Conservation (phyloP, 306 rosid species). For the Acacia acuminata region DNA sequence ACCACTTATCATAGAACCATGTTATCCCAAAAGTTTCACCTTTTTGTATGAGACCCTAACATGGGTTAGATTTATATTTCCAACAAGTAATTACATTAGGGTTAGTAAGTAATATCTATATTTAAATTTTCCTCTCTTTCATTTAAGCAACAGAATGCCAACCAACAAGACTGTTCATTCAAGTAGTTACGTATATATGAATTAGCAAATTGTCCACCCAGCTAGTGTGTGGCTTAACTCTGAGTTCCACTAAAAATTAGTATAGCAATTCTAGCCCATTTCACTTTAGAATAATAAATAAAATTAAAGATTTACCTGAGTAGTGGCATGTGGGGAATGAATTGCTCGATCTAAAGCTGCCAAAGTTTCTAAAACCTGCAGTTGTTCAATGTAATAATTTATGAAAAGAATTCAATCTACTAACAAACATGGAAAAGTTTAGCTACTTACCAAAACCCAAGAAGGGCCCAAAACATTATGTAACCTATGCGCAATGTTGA, state of each 20-base stretch:
- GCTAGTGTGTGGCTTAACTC: constrained; percentile 13
- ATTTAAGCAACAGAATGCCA: constrained; percentile 25
- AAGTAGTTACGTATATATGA: constrained; percentile 1
- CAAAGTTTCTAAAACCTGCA: constrained; percentile 93
- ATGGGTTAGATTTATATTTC: background rate
- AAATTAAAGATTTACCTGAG: constrained; percentile 62
- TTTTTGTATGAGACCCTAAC: background rate
- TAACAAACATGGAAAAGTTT: constrained; percentile 18
- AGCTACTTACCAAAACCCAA: constrained; percentile 88
- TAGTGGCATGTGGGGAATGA: constrained; percentile 95
- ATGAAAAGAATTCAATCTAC: constrained; percentile 11
- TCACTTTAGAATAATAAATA: background rate
- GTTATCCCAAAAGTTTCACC: background rate
- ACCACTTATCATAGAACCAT: background rate
- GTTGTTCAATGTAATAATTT: constrained; percentile 26
- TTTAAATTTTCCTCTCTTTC: background rate
- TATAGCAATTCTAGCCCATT: background rate
- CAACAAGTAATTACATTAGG: background rate
- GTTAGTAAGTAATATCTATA: background rate
- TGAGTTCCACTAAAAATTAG: constrained; percentile 26
- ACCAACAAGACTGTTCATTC: constrained; percentile 18
- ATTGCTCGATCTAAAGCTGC: constrained; percentile 97
- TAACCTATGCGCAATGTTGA: constrained; percentile 94
- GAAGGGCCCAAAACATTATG: constrained; percentile 97
- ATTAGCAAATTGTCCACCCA: constrained; percentile 8